Percentiles rank a stretch among this genome's conserved stretches.
phyloP scores from a whole-genome alignment of 2,329 filamentous ascomycete species.

The Dothideomycetes sp. region DNA sequence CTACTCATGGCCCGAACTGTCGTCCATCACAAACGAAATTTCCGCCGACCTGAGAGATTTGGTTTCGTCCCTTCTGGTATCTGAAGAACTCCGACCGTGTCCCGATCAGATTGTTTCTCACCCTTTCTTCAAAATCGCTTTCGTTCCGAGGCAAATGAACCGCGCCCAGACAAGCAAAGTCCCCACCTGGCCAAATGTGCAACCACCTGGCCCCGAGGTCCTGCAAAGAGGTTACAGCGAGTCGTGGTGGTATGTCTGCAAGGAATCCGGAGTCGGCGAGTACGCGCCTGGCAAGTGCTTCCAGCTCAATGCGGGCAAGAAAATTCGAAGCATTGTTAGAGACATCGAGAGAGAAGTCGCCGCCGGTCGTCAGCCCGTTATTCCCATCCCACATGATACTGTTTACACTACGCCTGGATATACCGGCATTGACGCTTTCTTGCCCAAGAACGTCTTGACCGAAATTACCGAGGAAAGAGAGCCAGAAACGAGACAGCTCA shows the following conservation, averaged over 20 bases:
- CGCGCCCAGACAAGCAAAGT: slow-evolving; percentile 35
- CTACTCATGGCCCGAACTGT: slow-evolving; percentile 67
- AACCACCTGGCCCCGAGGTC: slow-evolving; percentile 34
- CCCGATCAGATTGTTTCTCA: slow-evolving; percentile 73
- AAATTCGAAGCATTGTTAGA: slow-evolving; percentile 40
- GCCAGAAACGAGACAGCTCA: slow-evolving; percentile 31
- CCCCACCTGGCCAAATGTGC: slow-evolving; percentile 39
- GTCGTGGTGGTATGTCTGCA: slow-evolving; percentile 43
- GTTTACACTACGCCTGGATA: slow-evolving; percentile 40
- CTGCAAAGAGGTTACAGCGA: slow-evolving; percentile 40
- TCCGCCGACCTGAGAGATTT: slow-evolving; percentile 69
- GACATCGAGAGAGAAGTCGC: slow-evolving; percentile 43
- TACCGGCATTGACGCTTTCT: slow-evolving; percentile 29
- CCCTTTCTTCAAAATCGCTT: slow-evolving; percentile 67
- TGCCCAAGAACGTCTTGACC: slow-evolving; percentile 26
- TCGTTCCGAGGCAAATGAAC: slow-evolving; percentile 52
- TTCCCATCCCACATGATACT: slow-evolving; percentile 39
- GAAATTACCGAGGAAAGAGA: slow-evolving; percentile 34
- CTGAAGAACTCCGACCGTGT: slow-evolving; percentile 64
- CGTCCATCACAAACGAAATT: slow-evolving; percentile 59
- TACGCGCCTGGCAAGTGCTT: slow-evolving; percentile 38
- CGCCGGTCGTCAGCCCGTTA: slow-evolving; percentile 37
- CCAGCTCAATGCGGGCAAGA: slow-evolving; percentile 37
- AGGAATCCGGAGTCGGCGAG: slow-evolving; percentile 42
- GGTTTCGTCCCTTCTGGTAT: slow-evolving; percentile 65